Evolutionary conservation across 805 yeast species (phyloP).

Genomic region (Sugiyamaella lignohabitans): DNA sequence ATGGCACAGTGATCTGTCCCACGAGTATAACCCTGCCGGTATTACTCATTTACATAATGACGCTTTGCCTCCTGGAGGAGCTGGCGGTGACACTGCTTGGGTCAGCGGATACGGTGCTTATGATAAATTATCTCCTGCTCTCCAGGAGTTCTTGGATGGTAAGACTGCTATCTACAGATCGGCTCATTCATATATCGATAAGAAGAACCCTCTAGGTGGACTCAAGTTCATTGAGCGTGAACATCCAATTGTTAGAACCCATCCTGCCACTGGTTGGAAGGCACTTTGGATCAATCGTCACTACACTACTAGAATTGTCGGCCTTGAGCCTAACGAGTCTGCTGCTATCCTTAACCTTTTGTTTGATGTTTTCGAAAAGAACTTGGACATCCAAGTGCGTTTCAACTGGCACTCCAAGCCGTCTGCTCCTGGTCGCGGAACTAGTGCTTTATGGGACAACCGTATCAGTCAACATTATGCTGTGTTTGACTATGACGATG

Average conservation of each 20-base stretch:
- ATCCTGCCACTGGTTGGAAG: constrained; percentile 62
- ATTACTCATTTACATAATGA: constrained; percentile 49
- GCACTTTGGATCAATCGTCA: constrained; percentile 48
- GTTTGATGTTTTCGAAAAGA: constrained; percentile 41
- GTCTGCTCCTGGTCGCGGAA: constrained; percentile 35
- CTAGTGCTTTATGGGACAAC: constrained; percentile 58
- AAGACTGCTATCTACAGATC: constrained; percentile 41
- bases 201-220: constrained; percentile 42
- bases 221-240: constrained; percentile 23
- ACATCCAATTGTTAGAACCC: constrained; percentile 58
- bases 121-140: constrained; percentile 45
- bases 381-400: constrained; percentile 46
- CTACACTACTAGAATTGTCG: constrained; percentile 47
- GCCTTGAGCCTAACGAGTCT: constrained; percentile 46
- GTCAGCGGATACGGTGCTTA: constrained; percentile 49
- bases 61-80: constrained; percentile 40
- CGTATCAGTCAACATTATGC: constrained; percentile 49
- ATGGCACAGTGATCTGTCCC: constrained; percentile 52
- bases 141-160: constrained; percentile 42
- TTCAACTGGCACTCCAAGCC: constrained; percentile 40
- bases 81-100: constrained; percentile 53
- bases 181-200: constrained; percentile 41
- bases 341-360: constrained; percentile 43
- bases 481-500: constrained; percentile 64
- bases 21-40: constrained; percentile 53